These are phyloP conservation scores for Abelmoschus esculentus DNA, from an alignment of 345 rosid species.

Conservation along the genomic window DNA sequence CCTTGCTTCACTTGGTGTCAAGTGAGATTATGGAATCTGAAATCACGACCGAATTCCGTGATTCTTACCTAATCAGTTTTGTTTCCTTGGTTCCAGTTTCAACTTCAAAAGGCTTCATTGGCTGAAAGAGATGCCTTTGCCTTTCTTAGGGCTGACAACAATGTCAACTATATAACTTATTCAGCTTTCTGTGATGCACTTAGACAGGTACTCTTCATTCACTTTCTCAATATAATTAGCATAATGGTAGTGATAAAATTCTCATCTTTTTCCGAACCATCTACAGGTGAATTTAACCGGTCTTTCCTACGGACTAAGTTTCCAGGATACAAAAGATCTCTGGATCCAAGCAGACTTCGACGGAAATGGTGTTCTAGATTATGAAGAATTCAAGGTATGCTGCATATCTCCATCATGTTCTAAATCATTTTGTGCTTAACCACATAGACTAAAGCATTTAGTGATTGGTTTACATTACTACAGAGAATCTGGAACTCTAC, in stretches of 20 bases:
- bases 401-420: not conserved
- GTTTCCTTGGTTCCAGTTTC: slow-evolving; percentile 38
- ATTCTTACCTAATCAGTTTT: not conserved
- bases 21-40: no score
- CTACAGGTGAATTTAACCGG: slow-evolving; percentile 50
- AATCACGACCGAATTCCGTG: no score
- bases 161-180: slow-evolving; percentile 39
- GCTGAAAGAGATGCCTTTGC: slow-evolving; percentile 50
- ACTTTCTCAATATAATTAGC: not conserved
- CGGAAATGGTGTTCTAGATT: slow-evolving; percentile 55
- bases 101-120: slow-evolving; percentile 50
- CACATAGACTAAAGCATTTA: not conserved
- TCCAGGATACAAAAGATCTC: slow-evolving; percentile 48
- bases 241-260: not conserved
- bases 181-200: slow-evolving; percentile 61
- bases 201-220: slow-evolving; percentile 36
- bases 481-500: slow-evolving; percentile 40
- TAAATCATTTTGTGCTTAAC: not conserved
- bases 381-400: slow-evolving; percentile 55
- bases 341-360: slow-evolving; percentile 56
- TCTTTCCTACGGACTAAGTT: slow-evolving; percentile 52
- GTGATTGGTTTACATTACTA: not conserved
- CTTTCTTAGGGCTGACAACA: slow-evolving; percentile 47
- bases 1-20: not conserved
- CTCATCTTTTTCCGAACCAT: slow-evolving; percentile 12